phyloP scores from a whole-genome alignment of 345 rosid genomes.

The Lepidium sativum region DNA sequence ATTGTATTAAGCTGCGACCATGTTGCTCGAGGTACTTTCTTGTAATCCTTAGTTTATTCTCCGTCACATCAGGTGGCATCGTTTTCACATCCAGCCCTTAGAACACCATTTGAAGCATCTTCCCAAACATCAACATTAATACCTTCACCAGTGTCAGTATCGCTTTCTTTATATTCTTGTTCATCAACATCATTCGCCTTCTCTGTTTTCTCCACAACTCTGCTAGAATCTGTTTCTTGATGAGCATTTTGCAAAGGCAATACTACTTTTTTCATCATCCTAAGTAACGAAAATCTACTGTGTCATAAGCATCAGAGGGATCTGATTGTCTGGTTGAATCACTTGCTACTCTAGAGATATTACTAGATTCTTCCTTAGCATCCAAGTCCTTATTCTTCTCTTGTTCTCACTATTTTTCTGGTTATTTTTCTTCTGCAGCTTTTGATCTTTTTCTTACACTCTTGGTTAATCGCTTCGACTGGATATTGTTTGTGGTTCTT shows the following conservation, averaged over 20 bases:
- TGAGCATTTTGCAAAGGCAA: conserved; percentile 29
- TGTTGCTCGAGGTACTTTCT: too few relatives aligned
- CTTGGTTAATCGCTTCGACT: conserved; percentile 47
- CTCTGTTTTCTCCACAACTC: conserved; percentile 34
- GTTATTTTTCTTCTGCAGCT: conserved; percentile 38
- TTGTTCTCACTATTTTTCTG: conserved; percentile 36
- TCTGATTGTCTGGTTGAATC: conserved; percentile 52
- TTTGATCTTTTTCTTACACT: conserved; percentile 41
- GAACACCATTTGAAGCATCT: conserved; percentile 52
- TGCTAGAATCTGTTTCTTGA: conserved; percentile 47
- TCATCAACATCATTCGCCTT: conserved; percentile 41
- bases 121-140: conserved; percentile 35
- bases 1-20: too few relatives aligned
- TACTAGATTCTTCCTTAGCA: conserved; percentile 33
- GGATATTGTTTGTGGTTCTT: conserved; percentile 41
- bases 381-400: conserved; percentile 35
- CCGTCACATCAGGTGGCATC: conserved; percentile 55
- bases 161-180: conserved; percentile 25
- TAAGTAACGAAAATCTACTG: conserved; percentile 50
- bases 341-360: conserved; percentile 28
- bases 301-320: conserved; percentile 48
- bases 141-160: conserved; percentile 12
- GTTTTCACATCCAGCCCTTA: conserved; percentile 48
- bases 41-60: too few relatives aligned
- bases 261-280: conserved; percentile 43